These are phyloP conservation scores for Phytophthora citricola DNA, from an alignment of 352 stramenopile species.

Conservation along the genomic window DNA sequence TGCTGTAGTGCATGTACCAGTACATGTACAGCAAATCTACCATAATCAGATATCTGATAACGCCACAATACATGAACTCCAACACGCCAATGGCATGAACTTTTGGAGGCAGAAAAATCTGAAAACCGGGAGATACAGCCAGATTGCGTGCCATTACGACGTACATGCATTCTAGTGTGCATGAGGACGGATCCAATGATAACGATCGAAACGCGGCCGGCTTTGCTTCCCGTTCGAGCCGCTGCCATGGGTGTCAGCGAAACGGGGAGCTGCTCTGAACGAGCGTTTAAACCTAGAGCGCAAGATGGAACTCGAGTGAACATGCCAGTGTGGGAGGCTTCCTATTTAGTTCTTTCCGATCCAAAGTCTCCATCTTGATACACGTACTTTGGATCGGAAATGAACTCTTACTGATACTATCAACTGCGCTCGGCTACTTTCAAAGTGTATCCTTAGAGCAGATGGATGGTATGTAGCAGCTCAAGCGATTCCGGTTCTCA, in stretches of 20 bases:
- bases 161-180: not conserved
- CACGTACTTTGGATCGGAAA: not conserved
- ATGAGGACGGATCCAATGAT: no score
- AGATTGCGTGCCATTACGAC: not conserved
- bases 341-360: not conserved
- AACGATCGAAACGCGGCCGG: not conserved
- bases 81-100: no score
- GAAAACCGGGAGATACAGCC: no score
- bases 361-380: not conserved
- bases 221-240: not conserved
- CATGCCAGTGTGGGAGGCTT: not conserved
- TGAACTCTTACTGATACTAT: not conserved
- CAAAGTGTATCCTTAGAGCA: no score
- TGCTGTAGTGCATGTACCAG: no score
- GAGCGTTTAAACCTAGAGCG: not conserved
- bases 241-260: not conserved
- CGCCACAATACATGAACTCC: no score
- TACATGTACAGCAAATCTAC: no score
- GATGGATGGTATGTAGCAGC: no score
- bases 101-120: no score
- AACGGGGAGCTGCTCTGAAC: not conserved
- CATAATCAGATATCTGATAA: no score
- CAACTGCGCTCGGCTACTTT: no score
- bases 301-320: not conserved
- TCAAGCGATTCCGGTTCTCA: no score